A percentile compares a stretch with the other conserved stretches of the same genome.
These are phyloP conservation scores for Datisca glomerata DNA, from an alignment of 306 rosid species.

Conservation along the genomic window DNA sequence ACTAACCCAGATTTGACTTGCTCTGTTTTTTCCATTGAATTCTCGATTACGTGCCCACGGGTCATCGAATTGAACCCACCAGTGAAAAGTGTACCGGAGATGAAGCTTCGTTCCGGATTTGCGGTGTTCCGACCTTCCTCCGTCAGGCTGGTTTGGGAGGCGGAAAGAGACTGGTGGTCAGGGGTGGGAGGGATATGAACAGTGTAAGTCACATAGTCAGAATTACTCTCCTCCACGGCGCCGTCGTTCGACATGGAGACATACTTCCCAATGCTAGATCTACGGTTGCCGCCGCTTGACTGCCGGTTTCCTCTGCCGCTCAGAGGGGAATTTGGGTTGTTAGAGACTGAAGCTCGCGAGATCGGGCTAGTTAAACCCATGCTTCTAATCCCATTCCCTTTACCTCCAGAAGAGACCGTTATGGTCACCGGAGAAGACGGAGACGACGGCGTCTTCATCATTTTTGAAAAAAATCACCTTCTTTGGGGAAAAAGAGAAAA, in stretches of 20 bases:
- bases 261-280: slow-evolving; percentile 27
- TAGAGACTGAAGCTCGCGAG: slow-evolving; percentile 49
- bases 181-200: slow-evolving; percentile 90
- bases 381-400: slow-evolving; percentile 38
- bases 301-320: slow-evolving; percentile 26
- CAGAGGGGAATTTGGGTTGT: slow-evolving; percentile 66
- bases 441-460: slow-evolving; percentile 51
- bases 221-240: slow-evolving; percentile 20
- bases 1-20: slow-evolving; percentile 21
- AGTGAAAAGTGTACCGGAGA: slow-evolving; percentile 59
- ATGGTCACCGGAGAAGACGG: slow-evolving; percentile 76
- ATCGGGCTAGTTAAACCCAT: slow-evolving; percentile 72
- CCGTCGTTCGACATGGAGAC: slow-evolving; percentile 30
- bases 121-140: slow-evolving; percentile 24
- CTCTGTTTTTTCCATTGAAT: slow-evolving; percentile 22
- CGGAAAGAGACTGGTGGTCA: slow-evolving; percentile 45
- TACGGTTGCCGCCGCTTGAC: slow-evolving; percentile 21
- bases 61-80: slow-evolving; percentile 80
- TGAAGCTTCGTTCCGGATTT: slow-evolving; percentile 26
- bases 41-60: slow-evolving; percentile 57
- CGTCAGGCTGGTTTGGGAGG: slow-evolving; percentile 36
- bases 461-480: not conserved
- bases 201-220: slow-evolving; percentile 52
- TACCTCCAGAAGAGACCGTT: slow-evolving; percentile 57
- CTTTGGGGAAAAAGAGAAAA: no score